Percentiles rank a stretch among this genome's conserved stretches.
These are phyloP conservation scores for Mycena pura DNA, from an alignment of 768 basidiomycete species.

Conservation along the genomic window DNA sequence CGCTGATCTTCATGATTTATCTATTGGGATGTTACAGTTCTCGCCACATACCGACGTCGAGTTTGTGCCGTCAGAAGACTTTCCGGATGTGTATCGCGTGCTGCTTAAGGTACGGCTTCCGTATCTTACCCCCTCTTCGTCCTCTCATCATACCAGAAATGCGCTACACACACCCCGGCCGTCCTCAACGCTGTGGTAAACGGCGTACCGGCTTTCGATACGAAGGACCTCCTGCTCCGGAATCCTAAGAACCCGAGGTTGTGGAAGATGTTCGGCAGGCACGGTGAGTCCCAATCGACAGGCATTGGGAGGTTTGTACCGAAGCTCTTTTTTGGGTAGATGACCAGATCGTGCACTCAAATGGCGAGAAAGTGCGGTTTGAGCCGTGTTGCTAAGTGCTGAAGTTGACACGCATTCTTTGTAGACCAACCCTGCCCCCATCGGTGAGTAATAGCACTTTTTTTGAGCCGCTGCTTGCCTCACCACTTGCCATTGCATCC, in stretches of 20 bases:
- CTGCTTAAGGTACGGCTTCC: too few species aligned
- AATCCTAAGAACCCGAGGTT: conserved; percentile 46
- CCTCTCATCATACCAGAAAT: conserved; percentile 2
- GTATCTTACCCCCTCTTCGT: not conserved
- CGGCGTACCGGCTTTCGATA: conserved; percentile 41
- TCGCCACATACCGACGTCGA: conserved; percentile 20
- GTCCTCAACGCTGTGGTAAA: conserved; percentile 42
- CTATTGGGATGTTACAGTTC: not conserved
- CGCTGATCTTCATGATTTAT: not conserved
- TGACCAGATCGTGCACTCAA: conserved; percentile 52
- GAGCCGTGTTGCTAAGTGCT: not conserved
- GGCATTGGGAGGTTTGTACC: too few species aligned
- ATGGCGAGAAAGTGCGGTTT: conserved; percentile 46
- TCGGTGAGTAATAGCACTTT: conserved; percentile 38
- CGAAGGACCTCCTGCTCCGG: conserved; percentile 46
- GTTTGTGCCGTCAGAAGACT: conserved; percentile 16
- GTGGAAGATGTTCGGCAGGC: conserved; percentile 48
- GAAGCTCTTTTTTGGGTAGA: conserved; percentile 28
- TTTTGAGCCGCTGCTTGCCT: too few species aligned
- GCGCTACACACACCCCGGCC: conserved; percentile 27
- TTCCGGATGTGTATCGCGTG: conserved; percentile 18
- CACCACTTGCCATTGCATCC: too few species aligned
- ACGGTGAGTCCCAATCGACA: not conserved
- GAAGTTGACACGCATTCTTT: not conserved
- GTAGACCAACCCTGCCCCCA: conserved; percentile 44